Percentiles rank a stretch among this genome's conserved stretches.
Conservation (phyloP, 805 yeast species). For the Lachancea sp. region DNA sequence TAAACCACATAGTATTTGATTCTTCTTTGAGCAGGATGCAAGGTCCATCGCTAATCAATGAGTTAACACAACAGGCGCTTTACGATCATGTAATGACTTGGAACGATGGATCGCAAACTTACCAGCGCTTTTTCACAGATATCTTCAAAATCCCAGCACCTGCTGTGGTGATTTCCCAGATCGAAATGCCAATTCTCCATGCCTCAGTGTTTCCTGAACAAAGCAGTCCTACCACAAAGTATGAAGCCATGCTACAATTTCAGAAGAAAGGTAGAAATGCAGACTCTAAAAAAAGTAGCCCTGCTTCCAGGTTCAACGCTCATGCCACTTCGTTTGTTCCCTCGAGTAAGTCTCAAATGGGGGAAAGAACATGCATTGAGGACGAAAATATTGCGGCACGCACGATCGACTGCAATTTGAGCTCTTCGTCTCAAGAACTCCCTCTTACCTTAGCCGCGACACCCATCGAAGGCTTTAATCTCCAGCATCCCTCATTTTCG, state of each 20-base stretch:
- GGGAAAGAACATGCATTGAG: not conserved
- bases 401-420: not conserved
- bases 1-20: conserved; percentile 31
- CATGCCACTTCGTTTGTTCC: conserved; percentile 12
- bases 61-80: conserved; percentile 22
- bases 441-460: not conserved
- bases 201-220: not conserved
- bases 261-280: not conserved
- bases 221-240: not conserved
- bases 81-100: conserved; percentile 25
- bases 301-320: conserved; percentile 6
- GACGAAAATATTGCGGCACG: not conserved
- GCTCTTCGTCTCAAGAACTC: conserved; percentile 1
- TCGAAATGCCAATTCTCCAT: conserved; percentile 7
- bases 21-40: conserved; percentile 7
- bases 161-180: conserved; percentile 6
- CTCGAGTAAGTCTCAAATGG: conserved; percentile 1
- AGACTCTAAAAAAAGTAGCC: not conserved
- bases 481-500: not conserved
- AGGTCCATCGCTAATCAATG: conserved; percentile 18
- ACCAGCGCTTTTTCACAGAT: conserved; percentile 20
- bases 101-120: conserved; percentile 33
- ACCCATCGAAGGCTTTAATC: not conserved
- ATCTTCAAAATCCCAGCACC: conserved; percentile 21
- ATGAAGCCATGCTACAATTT: not conserved